Base-by-base conservation (phyloP, 2,329 filamentous ascomycete genomes). In the Colletotrichum sp. region DNA sequence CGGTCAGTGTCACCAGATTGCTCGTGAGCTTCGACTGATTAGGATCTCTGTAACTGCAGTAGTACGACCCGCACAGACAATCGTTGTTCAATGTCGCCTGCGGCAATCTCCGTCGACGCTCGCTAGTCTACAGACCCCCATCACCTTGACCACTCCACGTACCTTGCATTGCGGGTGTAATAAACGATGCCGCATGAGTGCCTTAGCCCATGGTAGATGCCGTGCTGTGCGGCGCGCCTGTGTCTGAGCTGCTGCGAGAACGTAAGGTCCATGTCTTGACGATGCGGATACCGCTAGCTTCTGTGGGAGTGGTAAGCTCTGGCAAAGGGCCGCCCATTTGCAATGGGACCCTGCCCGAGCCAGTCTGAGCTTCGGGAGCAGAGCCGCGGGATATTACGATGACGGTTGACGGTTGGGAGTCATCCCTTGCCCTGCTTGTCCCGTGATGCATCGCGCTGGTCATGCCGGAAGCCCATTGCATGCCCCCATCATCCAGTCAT, bases 81-180 rank as follows among this genome's bases (percentile, higher is more conserved):
- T 69, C 59, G 59, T 32, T 65, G 59, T 69, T 48, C 59, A 59
- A 75, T 36, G 32, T 73, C 26, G 70, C 65, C 70, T 66, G 70
- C 70, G 65, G 74, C 74, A 74, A 76, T 74, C 74, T 76, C 74
- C 74, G 74, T 18, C 30, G 57, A 76, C 62, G 74, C 65, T 64
- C 30, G 48, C 44, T 73, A 65, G 74, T 26, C 22, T 34, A 57
- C 59, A 22, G 44, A 52, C 59, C 52, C 60, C 26, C 24, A 57
- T 55, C 70, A 69, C 36, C 57, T 30, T 62, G 64, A 22, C 63
- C 70, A 39, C 28, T n/a, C 63, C 44, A 30, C 64, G 74, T 28
- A 52, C 64, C 59, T 64, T 62, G 70, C 70, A 74, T 74, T 65
- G 60, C 70, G 70, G 70, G 57, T 69, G 74, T 26, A 74, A 76